Base-by-base conservation (phyloP, 805 yeast species). In the Saccharomycopsis selenospora region DNA sequence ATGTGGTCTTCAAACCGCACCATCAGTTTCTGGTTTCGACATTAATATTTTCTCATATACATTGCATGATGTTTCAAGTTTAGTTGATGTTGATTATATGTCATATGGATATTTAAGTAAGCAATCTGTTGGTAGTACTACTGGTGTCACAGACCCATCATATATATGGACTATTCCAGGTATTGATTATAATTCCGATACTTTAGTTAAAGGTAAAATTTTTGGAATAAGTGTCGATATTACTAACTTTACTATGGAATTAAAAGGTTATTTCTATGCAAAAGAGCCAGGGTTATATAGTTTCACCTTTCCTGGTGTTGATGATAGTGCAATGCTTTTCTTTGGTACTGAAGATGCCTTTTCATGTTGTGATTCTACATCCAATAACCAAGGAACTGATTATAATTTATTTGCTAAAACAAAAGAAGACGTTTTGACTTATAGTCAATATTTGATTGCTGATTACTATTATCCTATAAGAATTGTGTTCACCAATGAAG, bases 301-400 rank as follows among this genome's bases (percentile, higher is more conserved):
- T 1, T 57, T 66, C 38, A 23, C 45, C 4, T 46, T 65, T 20
- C 29, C 42, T 3, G 33, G 28, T 8, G 56, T 60, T 24, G 71
- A 68, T 57, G 70, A 68, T 50, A 56, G 59, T 24, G 65, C 58
- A n/a, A 61, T 60, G 55, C 63, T 69, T 42, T 58, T 56, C 42
- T 51, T 62, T 45, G 67, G 67, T 40, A 55, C 55, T n/a, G 61
- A 61, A 8, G 60, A 56, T 48, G 65, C 65, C 7, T 61, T 68
- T 23, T 60, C 59, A 24, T 71, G 76, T 55, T 63, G 71, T 55
- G 46, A 56, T n/a, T 33, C 38, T 5, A 10, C 38, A 7, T 6
- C 7, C 17, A 14, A 14, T 14, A 14, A 33, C 18, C 38, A 33
- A 6, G 40, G 11, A 17, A n/a, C 23, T 14, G 28, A 10, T 13